Base-by-base conservation (phyloP, 805 yeast genomes). In the Candida vaughaniae region DNA sequence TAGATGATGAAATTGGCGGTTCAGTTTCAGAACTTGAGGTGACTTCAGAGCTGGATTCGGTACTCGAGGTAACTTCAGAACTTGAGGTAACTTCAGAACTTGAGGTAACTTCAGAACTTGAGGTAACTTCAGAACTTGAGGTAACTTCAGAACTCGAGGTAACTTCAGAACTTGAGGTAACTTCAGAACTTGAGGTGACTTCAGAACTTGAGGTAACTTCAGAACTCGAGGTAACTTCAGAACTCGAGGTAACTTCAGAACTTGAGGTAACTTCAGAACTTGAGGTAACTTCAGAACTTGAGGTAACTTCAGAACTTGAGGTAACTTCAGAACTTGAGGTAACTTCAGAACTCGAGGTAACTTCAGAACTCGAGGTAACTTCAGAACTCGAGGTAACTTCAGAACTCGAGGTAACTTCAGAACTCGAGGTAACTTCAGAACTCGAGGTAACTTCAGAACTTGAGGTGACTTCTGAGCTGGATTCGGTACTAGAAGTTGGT, bases 211-310 rank as follows among this genome's bases (percentile, higher is more conserved):
- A 52, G 45, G 59, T 31, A 35, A 52, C 53, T 5, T 51, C 39
- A 41, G 70, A 64, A 16, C 66, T 56, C 16, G 70, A 60, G 33
- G 58, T 47, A 10, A 65, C 58, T 10, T 61, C 41, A 8, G 52
- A 49, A n/a, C 64, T 58, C 18, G 60, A 49, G 3, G 45, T 34
- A 16, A 36, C 31, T 39, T 43, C 53, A 41, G 60, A 29, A 14
- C 25, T 6, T 9, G 32, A 19, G 5, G 37, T 11, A 20, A 19
- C 35, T 11, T 22, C 23, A 12, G 36, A n/a, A 6, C 10, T 31
- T n/a, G 34, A 22, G 12, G 19, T 18, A n/a, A 23, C 10, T 6
- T 10, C 17, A n/a, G 25, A 17, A n/a, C 25, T 17, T 17, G 15
- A 16, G 19, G 25, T 11, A 26, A 25, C 53, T 25, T 33, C 31